Evolutionary conservation across 148 eudicot genomes (phyloP).

Genomic region (Simmondsia chinensis): DNA sequence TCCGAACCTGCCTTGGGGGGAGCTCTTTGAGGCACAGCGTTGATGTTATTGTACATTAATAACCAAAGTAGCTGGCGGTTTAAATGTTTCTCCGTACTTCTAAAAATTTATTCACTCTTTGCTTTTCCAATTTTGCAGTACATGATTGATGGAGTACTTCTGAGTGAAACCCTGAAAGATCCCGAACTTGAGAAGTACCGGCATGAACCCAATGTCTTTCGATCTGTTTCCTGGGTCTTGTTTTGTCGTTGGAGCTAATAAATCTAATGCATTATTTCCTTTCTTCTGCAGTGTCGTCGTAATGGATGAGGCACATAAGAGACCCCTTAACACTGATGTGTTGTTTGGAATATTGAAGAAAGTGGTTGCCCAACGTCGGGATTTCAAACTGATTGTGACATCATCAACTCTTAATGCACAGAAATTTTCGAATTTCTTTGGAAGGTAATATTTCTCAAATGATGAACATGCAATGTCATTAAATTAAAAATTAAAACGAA

Average conservation of each 20-base stretch:
- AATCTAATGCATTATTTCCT: background rate
- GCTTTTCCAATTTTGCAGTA: slow-evolving; percentile 41
- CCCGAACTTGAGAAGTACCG: slow-evolving; percentile 93
- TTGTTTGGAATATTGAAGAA: slow-evolving; percentile 94
- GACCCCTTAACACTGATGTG: slow-evolving; percentile 92
- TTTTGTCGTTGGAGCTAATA: background rate
- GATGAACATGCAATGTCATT: background rate
- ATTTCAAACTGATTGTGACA: slow-evolving; percentile 93
- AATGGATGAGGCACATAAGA: slow-evolving; percentile 97
- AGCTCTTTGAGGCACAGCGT: too few relatives aligned
- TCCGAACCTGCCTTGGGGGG: too few relatives aligned
- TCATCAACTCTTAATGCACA: slow-evolving; percentile 93
- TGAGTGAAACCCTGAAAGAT: slow-evolving; percentile 92
- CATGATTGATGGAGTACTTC: slow-evolving; percentile 96
- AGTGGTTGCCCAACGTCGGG: slow-evolving; percentile 92
- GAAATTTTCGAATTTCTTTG: slow-evolving; percentile 83
- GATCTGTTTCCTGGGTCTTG: background rate
- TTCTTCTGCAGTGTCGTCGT: slow-evolving; percentile 52
- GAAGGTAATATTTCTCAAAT: slow-evolving; percentile 49
- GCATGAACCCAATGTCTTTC: slow-evolving; percentile 24
- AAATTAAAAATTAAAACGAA: background rate
- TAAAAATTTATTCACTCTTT: slow-evolving; percentile 8
- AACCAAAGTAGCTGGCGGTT: too few relatives aligned
- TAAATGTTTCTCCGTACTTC: background rate
- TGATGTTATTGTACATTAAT: too few relatives aligned